These are phyloP conservation scores for Stipa capillata DNA, from an alignment of 176 grass and related monocot species.

Conservation along the genomic window DNA sequence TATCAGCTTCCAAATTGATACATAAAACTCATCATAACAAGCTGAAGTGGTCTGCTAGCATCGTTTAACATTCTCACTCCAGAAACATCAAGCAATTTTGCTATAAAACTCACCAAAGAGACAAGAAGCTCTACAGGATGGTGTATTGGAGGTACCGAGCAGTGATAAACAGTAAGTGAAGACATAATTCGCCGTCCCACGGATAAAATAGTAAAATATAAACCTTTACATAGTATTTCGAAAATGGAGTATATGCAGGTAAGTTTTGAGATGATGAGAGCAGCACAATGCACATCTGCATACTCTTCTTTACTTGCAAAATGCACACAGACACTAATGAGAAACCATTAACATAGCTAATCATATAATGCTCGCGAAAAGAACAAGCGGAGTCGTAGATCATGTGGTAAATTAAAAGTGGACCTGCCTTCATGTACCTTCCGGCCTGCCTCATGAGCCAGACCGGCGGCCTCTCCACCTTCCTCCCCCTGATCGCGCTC, in stretches of 20 bases:
- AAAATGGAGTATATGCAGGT: background rate
- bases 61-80: background rate
- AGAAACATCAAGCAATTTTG: background rate
- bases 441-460: conserved; percentile 99
- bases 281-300: background rate
- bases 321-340: background rate
- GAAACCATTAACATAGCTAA: background rate
- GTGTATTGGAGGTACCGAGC: background rate
- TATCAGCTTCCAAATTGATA: background rate
- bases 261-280: background rate
- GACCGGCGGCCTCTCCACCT: conserved; percentile 86
- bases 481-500: conserved; percentile 73
- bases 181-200: background rate
- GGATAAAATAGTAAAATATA: background rate
- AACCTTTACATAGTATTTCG: background rate
- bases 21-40: background rate
- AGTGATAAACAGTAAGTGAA: background rate
- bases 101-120: background rate
- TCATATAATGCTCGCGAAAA: background rate
- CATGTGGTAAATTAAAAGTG: background rate
- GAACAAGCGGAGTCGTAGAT: background rate
- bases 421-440: conserved; percentile 99
- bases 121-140: background rate
- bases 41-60: background rate
- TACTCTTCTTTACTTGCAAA: background rate